A percentile compares a stretch with the other conserved stretches of the same genome.
phyloP scores from a whole-genome alignment of 208 protist species.

The Trypanosoma rangeli region DNA sequence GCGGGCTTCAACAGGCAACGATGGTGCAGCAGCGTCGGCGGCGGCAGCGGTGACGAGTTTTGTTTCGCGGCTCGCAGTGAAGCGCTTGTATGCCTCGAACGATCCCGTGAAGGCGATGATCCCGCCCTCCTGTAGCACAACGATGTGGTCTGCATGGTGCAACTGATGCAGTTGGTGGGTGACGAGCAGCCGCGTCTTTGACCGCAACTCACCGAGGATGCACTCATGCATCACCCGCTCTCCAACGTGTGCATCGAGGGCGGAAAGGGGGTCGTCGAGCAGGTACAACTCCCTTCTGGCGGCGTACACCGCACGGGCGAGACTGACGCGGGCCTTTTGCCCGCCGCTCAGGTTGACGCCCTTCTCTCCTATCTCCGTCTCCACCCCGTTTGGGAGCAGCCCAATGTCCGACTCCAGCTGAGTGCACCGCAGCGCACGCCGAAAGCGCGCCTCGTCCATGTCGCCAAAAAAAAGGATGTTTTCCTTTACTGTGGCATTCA shows the following conservation, averaged over 20 bases:
- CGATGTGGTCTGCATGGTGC: constrained; percentile 71
- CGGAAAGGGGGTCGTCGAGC: constrained; percentile 86
- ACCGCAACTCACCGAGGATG: constrained; percentile 44
- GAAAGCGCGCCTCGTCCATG: constrained; percentile 42
- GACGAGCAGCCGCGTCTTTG: constrained; percentile 76
- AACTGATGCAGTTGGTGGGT: constrained; percentile 91
- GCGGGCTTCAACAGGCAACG: background rate
- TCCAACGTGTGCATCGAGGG: constrained; percentile 87
- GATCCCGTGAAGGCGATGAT: constrained; percentile 38
- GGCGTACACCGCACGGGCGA: constrained; percentile 76
- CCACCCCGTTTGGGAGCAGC: constrained; percentile 62
- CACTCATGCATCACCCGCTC: constrained; percentile 42
- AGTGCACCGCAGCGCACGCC: constrained; percentile 30
- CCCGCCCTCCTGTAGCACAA: constrained; percentile 73
- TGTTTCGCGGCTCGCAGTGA: background rate
- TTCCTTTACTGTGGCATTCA: constrained; percentile 72
- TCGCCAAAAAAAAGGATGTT: constrained; percentile 81
- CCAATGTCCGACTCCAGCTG: constrained; percentile 63
- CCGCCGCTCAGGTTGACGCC: constrained; percentile 76
- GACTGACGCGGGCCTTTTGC: constrained; percentile 67
- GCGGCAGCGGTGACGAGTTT: too few relatives aligned
- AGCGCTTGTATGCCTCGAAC: constrained; percentile 34
- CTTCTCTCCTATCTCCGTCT: constrained; percentile 75
- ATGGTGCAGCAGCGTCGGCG: too few relatives aligned
- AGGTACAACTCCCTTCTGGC: constrained; percentile 54